Conservation (phyloP, 345 rosid species). For the Turritis glabra region DNA sequence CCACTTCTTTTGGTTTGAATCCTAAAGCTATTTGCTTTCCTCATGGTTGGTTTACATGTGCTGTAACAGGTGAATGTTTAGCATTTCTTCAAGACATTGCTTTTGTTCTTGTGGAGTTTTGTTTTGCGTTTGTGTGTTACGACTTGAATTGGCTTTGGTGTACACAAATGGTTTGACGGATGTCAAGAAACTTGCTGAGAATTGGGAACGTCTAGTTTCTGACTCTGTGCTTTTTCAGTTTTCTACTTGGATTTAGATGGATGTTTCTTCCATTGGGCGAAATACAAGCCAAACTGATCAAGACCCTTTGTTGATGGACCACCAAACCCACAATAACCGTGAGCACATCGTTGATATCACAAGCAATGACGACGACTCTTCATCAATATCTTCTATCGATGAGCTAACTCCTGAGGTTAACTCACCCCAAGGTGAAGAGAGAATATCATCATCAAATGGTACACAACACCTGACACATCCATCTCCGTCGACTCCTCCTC, state of each 20-base stretch:
- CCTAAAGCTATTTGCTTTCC: not conserved
- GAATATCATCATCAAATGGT: constrained; percentile 36
- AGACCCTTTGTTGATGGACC: constrained; percentile 71
- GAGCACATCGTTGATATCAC: constrained; percentile 66
- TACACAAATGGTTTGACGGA: not conserved
- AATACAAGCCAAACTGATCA: constrained; percentile 45
- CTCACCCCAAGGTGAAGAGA: constrained; percentile 36
- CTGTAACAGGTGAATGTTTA: constrained; percentile 18
- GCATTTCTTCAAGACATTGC: not conserved
- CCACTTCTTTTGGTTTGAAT: not conserved
- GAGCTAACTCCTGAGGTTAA: constrained; percentile 38
- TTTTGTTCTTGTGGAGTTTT: constrained; percentile 7
- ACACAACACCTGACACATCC: constrained; percentile 23
- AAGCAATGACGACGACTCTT: constrained; percentile 43
- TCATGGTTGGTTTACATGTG: not conserved
- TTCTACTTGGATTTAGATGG: constrained; percentile 57
- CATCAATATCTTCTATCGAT: constrained; percentile 51
- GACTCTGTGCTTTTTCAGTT: constrained; percentile 37
- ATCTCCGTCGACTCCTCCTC: constrained; percentile 40
- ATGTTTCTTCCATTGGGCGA: constrained; percentile 49
- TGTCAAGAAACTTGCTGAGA: constrained; percentile 2
- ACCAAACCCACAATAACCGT: constrained; percentile 36
- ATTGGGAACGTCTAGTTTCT: constrained; percentile 13
- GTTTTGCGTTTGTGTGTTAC: not conserved
- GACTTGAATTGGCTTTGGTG: not conserved